phyloP scores from a whole-genome alignment of 2,329 filamentous ascomycete genomes.

The Fusarium udum region DNA sequence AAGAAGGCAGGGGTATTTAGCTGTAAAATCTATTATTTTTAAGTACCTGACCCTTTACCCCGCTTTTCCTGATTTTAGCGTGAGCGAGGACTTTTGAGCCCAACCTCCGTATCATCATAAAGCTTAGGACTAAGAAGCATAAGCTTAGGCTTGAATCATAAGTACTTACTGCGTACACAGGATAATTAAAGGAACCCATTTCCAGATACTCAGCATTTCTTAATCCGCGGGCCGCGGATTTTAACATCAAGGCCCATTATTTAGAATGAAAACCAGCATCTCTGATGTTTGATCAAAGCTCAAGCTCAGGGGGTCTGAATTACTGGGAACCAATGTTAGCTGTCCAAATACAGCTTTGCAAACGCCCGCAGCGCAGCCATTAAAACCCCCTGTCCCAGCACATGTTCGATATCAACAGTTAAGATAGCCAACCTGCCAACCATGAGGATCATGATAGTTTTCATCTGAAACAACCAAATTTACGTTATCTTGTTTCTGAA shows the following conservation, averaged over 20 bases:
- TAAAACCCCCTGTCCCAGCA: conserved; percentile 8
- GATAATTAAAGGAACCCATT: neutral
- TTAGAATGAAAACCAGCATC: neutral
- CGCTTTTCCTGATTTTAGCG: no score
- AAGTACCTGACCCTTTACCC: no score
- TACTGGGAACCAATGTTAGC: conserved; percentile 28
- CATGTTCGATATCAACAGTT: conserved; percentile 10
- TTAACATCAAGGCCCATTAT: neutral
- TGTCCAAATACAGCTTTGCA: conserved; percentile 24
- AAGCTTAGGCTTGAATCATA: neutral
- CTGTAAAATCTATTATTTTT: no score
- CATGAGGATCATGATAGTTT: neutral
- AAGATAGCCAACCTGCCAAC: neutral
- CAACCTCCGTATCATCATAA: neutral
- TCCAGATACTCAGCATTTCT: neutral
- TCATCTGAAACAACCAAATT: conserved; percentile 30
- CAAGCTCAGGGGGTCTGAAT: conserved; percentile 17
- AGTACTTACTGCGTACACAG: no score
- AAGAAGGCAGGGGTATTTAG: no score
- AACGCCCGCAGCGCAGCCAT: conserved; percentile 36
- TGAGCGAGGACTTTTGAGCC: no score
- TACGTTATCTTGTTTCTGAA: neutral
- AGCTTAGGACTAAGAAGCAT: neutral
- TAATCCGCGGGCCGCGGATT: neutral
- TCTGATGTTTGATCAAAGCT: conserved; percentile 5